Evolutionary conservation across 129 eudicot genomes (phyloP).

Genomic region (Saposhnikovia divaricata): DNA sequence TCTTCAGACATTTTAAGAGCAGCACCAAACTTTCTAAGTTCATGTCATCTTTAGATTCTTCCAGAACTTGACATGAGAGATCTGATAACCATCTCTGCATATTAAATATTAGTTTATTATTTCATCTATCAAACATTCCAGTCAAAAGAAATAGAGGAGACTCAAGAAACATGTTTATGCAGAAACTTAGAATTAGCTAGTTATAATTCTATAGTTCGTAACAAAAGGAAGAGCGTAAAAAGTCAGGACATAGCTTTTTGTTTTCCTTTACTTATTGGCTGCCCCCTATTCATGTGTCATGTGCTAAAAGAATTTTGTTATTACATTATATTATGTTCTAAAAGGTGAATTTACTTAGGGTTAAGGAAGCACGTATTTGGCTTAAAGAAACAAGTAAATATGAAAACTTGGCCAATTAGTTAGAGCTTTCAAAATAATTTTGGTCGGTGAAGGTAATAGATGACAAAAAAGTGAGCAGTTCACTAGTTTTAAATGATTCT

Average conservation of each 20-base stretch:
- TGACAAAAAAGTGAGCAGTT: neutral
- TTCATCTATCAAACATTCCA: neutral
- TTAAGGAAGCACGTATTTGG: neutral
- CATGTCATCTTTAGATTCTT: constrained; percentile 33
- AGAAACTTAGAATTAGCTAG: neutral
- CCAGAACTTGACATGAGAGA: constrained; percentile 25
- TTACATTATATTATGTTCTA: neutral
- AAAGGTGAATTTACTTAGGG: neutral
- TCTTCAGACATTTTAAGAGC: constrained; percentile 78
- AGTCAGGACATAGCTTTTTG: neutral
- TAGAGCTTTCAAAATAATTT: neutral
- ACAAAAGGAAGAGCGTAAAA: neutral
- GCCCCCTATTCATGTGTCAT: neutral
- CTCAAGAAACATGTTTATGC: neutral
- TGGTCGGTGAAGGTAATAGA: neutral
- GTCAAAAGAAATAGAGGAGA: neutral
- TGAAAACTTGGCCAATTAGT: neutral
- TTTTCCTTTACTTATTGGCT: neutral
- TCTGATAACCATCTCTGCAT: constrained; percentile 60
- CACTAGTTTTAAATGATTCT: neutral
- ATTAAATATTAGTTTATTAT: neutral
- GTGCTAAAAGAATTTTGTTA: neutral
- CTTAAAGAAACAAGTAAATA: neutral
- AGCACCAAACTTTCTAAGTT: constrained; percentile 55
- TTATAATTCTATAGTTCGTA: neutral